Conservation (phyloP, 148 eudicot genomes). For the Silene latifolia region DNA sequence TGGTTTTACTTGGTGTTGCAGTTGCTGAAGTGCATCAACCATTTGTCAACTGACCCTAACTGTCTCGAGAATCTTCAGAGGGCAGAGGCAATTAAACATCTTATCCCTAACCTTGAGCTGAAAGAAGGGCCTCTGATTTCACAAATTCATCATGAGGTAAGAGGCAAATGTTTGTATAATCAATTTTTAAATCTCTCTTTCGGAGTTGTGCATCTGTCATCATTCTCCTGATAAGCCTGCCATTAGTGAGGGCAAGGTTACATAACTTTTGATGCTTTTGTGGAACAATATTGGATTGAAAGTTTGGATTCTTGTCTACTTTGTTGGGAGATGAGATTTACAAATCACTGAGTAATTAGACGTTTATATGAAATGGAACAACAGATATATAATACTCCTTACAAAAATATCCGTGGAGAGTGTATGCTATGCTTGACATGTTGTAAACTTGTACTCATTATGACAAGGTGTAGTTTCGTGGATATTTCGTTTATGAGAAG, state of each 20-base stretch:
- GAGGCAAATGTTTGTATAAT: not conserved
- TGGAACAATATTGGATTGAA: not conserved
- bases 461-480: not conserved
- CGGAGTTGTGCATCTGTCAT: not conserved
- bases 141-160: constrained; percentile 88
- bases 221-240: not conserved
- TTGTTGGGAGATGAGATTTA: not conserved
- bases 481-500: not conserved
- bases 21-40: constrained; percentile 88
- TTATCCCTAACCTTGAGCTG: constrained; percentile 95
- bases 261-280: not conserved
- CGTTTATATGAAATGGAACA: not conserved
- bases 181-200: not conserved
- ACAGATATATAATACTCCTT: not conserved
- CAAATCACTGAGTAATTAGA: not conserved
- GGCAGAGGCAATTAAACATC: constrained; percentile 89
- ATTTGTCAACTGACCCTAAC: constrained; percentile 92
- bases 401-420: not conserved
- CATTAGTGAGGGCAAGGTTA: not conserved
- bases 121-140: constrained; percentile 93
- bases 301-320: not conserved
- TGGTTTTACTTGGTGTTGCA: constrained; percentile 28
- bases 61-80: constrained; percentile 98
- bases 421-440: not conserved
- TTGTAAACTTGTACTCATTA: not conserved